Conservation (phyloP, 176 grass and related monocot species). For the Oryza meyeriana region DNA sequence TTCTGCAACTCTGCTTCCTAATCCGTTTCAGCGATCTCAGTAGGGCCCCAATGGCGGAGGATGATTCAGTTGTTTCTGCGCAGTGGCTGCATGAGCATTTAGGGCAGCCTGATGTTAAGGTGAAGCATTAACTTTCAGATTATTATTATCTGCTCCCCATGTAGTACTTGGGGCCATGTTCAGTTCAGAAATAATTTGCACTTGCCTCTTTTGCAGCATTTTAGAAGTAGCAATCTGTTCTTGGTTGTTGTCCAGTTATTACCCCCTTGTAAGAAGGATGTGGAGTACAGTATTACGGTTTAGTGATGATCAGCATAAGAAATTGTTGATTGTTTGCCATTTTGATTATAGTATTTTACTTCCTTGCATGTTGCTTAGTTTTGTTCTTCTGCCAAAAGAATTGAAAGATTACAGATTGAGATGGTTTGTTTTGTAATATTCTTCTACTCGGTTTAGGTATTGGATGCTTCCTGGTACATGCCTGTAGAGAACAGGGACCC, state of each 20-base stretch:
- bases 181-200: background rate
- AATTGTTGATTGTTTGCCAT: background rate
- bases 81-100: constrained; percentile 71
- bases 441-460: constrained; percentile 40
- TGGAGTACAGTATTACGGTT: background rate
- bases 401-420: background rate
- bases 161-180: background rate
- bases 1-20: background rate
- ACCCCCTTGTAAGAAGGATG: background rate
- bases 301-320: background rate
- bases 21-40: constrained; percentile 15
- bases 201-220: background rate
- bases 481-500: constrained; percentile 68
- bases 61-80: constrained; percentile 68
- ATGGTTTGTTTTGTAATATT: constrained; percentile 1
- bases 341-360: constrained; percentile 16
- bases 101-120: constrained; percentile 67
- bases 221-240: background rate
- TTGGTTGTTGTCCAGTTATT: background rate
- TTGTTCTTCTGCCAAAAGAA: background rate
- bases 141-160: background rate
- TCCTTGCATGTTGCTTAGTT: background rate
- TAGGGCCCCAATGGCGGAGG: constrained; percentile 45
- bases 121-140: background rate
- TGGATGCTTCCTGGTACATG: constrained; percentile 99